Base-by-base conservation (phyloP, 345 rosid genomes). In the Populus nigra region DNA sequence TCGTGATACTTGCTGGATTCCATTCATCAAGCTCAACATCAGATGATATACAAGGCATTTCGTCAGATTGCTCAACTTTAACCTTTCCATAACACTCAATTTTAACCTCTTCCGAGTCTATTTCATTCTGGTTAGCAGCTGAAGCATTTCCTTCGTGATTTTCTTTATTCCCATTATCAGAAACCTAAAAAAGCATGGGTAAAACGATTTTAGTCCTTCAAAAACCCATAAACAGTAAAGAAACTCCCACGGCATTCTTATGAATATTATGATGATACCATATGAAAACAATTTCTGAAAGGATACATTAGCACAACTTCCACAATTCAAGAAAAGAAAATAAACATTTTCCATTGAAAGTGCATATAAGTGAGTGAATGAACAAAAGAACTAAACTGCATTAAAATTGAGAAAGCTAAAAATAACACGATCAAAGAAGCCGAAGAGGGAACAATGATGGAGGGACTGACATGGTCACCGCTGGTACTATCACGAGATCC, bases 21-120 rank as follows among this genome's bases (percentile, higher is more conserved):
- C 91, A 82, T 69, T 83, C 88, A 65, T 85, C 86, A 77, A 82
- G 88, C 77, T 85, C 91, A 65, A 49, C 86, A 81, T 62, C 74
- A 25, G 93, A 84, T 72, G 86, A 59, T 39, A 85, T n/a, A 78
- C 87, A 80, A 6, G 83, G 77, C 67, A 74, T 71, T 41, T 61
- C 88, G 65, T 82, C 81, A 68, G 86, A 75, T 66, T 80, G 81
- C 55, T 87, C 83, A 10, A 80, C 84, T 76, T 85, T 87, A 10
- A 73, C 81, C 35, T 89, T 88, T 79, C 88, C 59, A 71, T 77
- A 79, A 53, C 85, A 81, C 38, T 85, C 91, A 55, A 71, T 78
- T 88, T 89, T 85, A 71, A 73, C 72, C 79, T 84, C 78, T 63
- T 81, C 85, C 25, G 81, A 78, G 31, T 77, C 83, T 31, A 71